phyloP scores from a whole-genome alignment of 257 asterid genomes.

The Nicotiana undulata region DNA sequence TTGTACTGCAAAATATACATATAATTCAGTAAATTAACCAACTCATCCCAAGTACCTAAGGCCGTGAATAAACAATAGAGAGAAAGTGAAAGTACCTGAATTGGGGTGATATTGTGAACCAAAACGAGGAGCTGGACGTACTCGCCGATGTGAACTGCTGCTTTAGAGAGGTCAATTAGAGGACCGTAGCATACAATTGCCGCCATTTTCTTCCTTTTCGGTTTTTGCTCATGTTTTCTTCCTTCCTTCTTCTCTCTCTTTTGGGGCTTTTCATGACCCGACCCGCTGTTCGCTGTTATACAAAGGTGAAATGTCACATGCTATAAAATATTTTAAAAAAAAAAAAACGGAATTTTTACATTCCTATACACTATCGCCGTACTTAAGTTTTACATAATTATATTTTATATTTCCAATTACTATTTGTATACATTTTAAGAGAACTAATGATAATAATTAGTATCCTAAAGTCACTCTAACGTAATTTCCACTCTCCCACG shows the following conservation, averaged over 20 bases:
- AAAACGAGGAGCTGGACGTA: constrained; percentile 56
- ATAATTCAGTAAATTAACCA: not conserved
- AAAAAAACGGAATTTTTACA: too few relatives aligned
- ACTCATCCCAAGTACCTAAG: not conserved
- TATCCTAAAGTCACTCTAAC: too few relatives aligned
- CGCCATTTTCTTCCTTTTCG: constrained; percentile 25
- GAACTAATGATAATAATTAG: too few relatives aligned
- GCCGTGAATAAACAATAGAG: not conserved
- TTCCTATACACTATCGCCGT: too few relatives aligned
- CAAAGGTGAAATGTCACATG: too few relatives aligned
- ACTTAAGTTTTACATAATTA: too few relatives aligned
- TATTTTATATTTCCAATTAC: too few relatives aligned
- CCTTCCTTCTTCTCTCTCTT: not conserved
- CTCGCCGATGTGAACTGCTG: constrained; percentile 44
- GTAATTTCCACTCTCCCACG: too few relatives aligned
- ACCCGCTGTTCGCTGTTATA: not conserved
- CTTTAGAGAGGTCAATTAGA: constrained; percentile 46
- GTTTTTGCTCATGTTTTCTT: not conserved
- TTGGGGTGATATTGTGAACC: constrained; percentile 51
- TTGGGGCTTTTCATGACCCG: not conserved
- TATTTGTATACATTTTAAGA: too few relatives aligned
- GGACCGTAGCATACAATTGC: constrained; percentile 73
- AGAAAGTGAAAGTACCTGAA: constrained; percentile 35
- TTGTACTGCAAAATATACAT: constrained; percentile 35
- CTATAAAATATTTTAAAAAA: too few relatives aligned